Conservation (phyloP, 2,329 filamentous ascomycete genomes). For the Fusarium sp. region DNA sequence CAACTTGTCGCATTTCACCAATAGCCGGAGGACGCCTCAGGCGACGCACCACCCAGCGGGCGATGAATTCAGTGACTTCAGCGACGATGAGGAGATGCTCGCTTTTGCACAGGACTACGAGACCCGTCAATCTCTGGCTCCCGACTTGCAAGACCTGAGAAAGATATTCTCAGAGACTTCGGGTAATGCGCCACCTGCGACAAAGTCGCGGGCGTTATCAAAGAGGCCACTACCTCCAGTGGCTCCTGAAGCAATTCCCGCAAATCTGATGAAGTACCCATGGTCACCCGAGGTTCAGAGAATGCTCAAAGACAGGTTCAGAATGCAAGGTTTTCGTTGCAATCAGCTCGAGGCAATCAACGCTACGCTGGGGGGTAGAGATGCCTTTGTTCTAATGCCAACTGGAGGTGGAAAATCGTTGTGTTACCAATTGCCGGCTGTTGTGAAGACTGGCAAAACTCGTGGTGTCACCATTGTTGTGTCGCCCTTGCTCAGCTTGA, state of each 20-base stretch:
- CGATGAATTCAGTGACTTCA: slow-evolving; percentile 59
- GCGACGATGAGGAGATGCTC: slow-evolving; percentile 63
- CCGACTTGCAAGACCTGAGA: slow-evolving; percentile 45
- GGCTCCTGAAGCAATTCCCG: slow-evolving; percentile 53
- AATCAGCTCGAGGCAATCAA: slow-evolving; percentile 98
- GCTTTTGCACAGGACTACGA: slow-evolving; percentile 64
- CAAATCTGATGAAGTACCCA: slow-evolving; percentile 70
- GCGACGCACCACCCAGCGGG: slow-evolving; percentile 35
- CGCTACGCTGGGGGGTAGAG: slow-evolving; percentile 85
- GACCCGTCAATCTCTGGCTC: slow-evolving; percentile 49
- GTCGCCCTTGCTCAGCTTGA: slow-evolving; percentile 93
- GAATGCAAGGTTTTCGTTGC: slow-evolving; percentile 85
- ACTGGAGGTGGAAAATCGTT: slow-evolving; percentile 97
- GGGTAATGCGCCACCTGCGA: slow-evolving; percentile 54
- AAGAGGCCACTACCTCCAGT: slow-evolving; percentile 48
- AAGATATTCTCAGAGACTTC: slow-evolving; percentile 60
- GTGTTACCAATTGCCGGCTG: slow-evolving; percentile 93
- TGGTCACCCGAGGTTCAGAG: slow-evolving; percentile 90
- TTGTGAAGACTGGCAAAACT: slow-evolving; percentile 84
- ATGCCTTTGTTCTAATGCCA: slow-evolving; percentile 97
- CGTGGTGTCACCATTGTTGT: slow-evolving; percentile 90
- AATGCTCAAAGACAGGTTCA: slow-evolving; percentile 85
- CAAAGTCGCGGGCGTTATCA: slow-evolving; percentile 47
- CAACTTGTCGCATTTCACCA: slow-evolving; percentile 3
- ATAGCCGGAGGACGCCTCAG: slow-evolving; percentile 30